Evolutionary conservation across 2,329 filamentous ascomycete species (phyloP).

Genomic region (Penicillium psychrosexuale): DNA sequence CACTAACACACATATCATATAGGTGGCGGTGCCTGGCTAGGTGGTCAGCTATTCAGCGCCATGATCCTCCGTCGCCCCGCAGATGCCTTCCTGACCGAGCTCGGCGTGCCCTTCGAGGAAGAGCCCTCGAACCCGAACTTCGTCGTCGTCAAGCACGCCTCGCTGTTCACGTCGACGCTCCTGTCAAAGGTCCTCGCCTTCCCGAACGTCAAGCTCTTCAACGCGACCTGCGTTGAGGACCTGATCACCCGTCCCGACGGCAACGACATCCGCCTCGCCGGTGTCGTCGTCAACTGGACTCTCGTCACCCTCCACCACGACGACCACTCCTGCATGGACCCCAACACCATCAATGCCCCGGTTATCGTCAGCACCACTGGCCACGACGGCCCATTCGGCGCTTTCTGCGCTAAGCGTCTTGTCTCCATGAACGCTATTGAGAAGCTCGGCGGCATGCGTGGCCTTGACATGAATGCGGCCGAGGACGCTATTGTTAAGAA

Average conservation of each 20-base stretch:
- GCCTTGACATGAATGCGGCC: constrained; percentile 85
- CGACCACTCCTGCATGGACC: constrained; percentile 93
- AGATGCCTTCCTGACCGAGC: constrained; percentile 74
- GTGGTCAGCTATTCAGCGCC: constrained; percentile 88
- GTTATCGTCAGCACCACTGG: constrained; percentile 86
- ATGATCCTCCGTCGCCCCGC: constrained; percentile 96
- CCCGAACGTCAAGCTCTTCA: constrained; percentile 95
- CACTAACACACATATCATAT: constrained; percentile 8
- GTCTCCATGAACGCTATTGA: constrained; percentile 83
- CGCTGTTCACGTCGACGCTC: constrained; percentile 85
- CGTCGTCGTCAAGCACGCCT: constrained; percentile 91
- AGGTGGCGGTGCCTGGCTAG: constrained; percentile 88
- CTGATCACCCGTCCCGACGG: constrained; percentile 72
- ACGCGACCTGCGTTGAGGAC: constrained; percentile 88
- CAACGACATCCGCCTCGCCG: constrained; percentile 67
- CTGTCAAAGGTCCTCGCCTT: constrained; percentile 77
- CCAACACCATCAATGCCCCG: constrained; percentile 92
- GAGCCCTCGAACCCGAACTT: constrained; percentile 82
- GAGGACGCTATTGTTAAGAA: constrained; percentile 93
- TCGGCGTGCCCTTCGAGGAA: constrained; percentile 82
- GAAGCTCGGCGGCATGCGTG: constrained; percentile 86
- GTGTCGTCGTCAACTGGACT: constrained; percentile 95
- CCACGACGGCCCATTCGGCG: constrained; percentile 86
- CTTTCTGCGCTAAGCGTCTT: constrained; percentile 86
- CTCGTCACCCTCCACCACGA: constrained; percentile 83